Percentiles rank a stretch among this genome's conserved stretches.
Evolutionary conservation across 192 early-diverging fungal genomes (phyloP).

Genomic region (Coemansia sp.): DNA sequence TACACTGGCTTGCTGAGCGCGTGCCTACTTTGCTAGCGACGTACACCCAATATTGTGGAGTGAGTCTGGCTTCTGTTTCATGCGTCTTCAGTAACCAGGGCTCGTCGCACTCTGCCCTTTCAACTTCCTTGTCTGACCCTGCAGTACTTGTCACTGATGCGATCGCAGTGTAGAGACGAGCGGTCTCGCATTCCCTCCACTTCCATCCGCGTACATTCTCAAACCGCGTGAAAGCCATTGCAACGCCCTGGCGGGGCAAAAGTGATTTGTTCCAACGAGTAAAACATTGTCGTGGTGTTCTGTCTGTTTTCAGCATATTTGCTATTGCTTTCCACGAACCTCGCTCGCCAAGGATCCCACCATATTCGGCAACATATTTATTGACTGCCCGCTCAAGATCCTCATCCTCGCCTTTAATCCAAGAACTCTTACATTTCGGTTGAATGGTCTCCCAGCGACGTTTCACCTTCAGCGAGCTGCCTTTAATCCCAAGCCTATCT

Average conservation of each 20-base stretch:
- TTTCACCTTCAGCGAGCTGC: conserved; percentile 24
- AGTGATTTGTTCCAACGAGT: conserved; percentile 33
- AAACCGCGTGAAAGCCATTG: conserved; percentile 23
- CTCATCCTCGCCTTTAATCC: conserved; percentile 34
- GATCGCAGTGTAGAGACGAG: conserved; percentile 12
- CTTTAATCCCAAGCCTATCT: conserved; percentile 25
- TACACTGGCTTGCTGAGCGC: conserved; percentile 40
- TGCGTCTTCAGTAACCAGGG: conserved; percentile 33
- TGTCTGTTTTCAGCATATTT: conserved; percentile 20
- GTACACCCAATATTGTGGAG: conserved; percentile 31
- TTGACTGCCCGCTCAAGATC: conserved; percentile 24
- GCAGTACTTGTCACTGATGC: conserved; percentile 6
- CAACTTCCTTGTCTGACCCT: background rate
- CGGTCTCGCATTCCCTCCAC: conserved; percentile 25
- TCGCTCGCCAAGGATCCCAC: conserved; percentile 6
- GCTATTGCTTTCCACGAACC: conserved; percentile 34
- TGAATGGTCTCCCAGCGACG: conserved; percentile 39
- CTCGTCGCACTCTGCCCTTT: conserved; percentile 13
- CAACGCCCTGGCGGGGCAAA: conserved; percentile 34
- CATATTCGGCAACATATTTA: conserved; percentile 9
- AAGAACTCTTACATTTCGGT: conserved; percentile 12
- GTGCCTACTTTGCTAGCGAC: conserved; percentile 37
- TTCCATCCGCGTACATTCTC: conserved; percentile 26
- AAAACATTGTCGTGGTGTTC: conserved; percentile 37
- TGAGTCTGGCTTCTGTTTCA: conserved; percentile 2